A percentile compares a stretch with the other conserved stretches of the same genome.
These are phyloP conservation scores for Phaeosphaeriaceae sp. DNA, from an alignment of 2,329 filamentous ascomycete genomes.

Conservation along the genomic window DNA sequence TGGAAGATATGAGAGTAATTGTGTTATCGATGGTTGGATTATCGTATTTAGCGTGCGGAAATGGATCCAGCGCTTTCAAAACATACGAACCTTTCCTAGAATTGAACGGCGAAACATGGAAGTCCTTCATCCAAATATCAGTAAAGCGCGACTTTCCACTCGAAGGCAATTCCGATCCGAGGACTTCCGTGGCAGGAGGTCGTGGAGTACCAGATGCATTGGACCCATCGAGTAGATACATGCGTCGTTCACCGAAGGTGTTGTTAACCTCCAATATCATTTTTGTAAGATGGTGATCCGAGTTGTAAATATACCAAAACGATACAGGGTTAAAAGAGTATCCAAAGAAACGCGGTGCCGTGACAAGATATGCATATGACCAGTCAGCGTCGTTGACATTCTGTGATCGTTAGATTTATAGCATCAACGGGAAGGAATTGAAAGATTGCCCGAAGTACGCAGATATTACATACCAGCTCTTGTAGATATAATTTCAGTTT, in stretches of 20 bases:
- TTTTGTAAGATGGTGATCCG: conserved; percentile 62
- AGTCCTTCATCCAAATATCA: conserved; percentile 70
- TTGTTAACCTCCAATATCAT: conserved; percentile 79
- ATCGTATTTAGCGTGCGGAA: conserved; percentile 39
- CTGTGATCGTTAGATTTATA: conserved; percentile 48
- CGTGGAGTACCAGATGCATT: conserved; percentile 36
- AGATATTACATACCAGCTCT: conserved; percentile 55
- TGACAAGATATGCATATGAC: conserved; percentile 73
- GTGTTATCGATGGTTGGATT: conserved; percentile 61
- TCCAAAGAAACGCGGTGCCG: conserved; percentile 71
- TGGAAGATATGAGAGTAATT: conserved; percentile 66
- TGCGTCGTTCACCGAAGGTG: conserved; percentile 73
- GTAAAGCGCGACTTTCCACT: conserved; percentile 50
- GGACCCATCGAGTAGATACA: conserved; percentile 64
- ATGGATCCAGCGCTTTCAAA: conserved; percentile 54
- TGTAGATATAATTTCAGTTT: conserved; percentile 68
- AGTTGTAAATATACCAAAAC: conserved; percentile 78
- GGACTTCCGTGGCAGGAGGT: conserved; percentile 16
- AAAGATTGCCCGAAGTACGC: too few species aligned
- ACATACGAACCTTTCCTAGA: conserved; percentile 57
- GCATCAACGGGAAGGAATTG: background rate
- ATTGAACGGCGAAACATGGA: conserved; percentile 80
- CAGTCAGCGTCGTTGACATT: conserved; percentile 65
- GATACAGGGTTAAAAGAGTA: conserved; percentile 79
- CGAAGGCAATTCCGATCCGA: conserved; percentile 2